Evolutionary conservation across 106 monocot genomes (phyloP).

Genomic region (Narthecium ossifragum): DNA sequence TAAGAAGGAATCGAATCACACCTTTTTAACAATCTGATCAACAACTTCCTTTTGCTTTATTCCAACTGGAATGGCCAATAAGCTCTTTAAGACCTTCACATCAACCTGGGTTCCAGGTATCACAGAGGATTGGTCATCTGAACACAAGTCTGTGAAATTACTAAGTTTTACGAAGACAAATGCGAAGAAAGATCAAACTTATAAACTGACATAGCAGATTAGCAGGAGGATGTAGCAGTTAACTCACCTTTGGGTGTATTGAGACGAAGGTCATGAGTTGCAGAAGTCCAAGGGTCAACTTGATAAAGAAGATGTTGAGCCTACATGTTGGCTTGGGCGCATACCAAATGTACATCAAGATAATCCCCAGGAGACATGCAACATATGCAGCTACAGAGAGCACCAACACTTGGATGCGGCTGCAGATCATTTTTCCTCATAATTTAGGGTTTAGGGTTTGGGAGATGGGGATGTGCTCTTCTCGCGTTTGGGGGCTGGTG

Average conservation of each 20-base stretch:
- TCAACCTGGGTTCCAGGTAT: conserved; percentile 13
- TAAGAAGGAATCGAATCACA: conserved; percentile 10
- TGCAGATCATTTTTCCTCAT: too few species aligned
- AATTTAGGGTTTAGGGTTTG: too few species aligned
- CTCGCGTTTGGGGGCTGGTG: too few species aligned
- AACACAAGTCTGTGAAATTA: too few species aligned
- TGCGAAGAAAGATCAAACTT: too few species aligned
- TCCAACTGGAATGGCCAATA: conserved; percentile 70
- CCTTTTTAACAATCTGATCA: conserved; percentile 61
- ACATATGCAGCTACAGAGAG: conserved; percentile 44
- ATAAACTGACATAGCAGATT: too few species aligned
- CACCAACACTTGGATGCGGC: conserved; percentile 44
- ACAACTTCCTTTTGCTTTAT: conserved; percentile 67
- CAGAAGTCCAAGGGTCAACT: conserved; percentile 57
- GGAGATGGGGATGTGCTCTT: too few species aligned
- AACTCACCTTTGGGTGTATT: conserved; percentile 44
- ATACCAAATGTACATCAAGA: conserved; percentile 90
- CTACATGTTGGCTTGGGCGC: conserved; percentile 58
- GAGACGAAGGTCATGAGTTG: conserved; percentile 73
- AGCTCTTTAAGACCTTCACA: conserved; percentile 28
- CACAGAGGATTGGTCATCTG: too few species aligned
- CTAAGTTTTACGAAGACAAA: too few species aligned
- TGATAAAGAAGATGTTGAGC: conserved; percentile 85
- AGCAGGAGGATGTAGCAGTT: neutral
- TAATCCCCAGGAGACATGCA: conserved; percentile 49